Evolutionary conservation across 1,139 yeast genomes (phyloP).

Genomic region (Lipomyces yarrowii): DNA sequence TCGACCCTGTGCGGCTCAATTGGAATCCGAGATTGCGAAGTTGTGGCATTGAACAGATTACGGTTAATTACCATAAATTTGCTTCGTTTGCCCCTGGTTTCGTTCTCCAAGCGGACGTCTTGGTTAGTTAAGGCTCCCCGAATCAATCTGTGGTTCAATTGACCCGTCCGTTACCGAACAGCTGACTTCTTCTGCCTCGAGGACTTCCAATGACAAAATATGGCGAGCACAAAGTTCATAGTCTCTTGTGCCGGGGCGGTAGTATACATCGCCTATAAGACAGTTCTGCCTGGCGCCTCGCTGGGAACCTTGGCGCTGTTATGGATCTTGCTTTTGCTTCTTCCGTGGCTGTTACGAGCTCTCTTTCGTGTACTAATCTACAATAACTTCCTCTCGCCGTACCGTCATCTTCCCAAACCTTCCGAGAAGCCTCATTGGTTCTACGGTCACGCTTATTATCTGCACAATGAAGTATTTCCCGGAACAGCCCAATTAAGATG

Average conservation of each 20-base stretch:
- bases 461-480: slow-evolving; percentile 3
- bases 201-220: not conserved
- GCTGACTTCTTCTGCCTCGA: not conserved
- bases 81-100: not conserved
- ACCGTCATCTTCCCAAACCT: slow-evolving; percentile 24
- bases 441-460: slow-evolving; percentile 18
- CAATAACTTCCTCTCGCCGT: slow-evolving; percentile 26
- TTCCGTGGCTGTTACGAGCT: not conserved
- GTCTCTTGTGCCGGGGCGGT: slow-evolving; percentile 15
- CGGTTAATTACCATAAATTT: not conserved
- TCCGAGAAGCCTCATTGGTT: slow-evolving; percentile 25
- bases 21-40: not conserved
- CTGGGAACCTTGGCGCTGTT: slow-evolving; percentile 5
- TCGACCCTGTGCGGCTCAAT: not conserved
- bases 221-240: slow-evolving; percentile 5
- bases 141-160: not conserved
- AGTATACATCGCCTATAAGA: slow-evolving; percentile 13
- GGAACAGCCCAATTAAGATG: slow-evolving; percentile 26
- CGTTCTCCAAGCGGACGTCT: not conserved
- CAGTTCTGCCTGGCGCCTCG: slow-evolving; percentile 9
- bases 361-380: slow-evolving; percentile 23
- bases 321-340: slow-evolving; percentile 9
- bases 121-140: not conserved
- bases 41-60: not conserved
- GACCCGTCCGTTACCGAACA: not conserved